phyloP scores from a whole-genome alignment of 306 rosid genomes.

The Rubus parviflorus region DNA sequence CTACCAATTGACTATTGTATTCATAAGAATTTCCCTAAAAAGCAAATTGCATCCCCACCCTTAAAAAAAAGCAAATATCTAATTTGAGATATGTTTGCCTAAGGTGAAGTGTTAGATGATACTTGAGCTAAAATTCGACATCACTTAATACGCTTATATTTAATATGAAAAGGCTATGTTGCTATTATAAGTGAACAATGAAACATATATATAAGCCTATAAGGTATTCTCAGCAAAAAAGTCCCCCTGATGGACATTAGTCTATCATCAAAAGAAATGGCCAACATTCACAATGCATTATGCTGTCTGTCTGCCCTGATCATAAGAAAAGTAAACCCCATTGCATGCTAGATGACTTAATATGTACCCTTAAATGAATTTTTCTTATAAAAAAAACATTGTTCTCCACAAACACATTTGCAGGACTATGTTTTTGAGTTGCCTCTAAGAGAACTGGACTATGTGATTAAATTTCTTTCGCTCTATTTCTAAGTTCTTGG shows the following conservation, averaged over 20 bases:
- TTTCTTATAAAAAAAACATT: not conserved
- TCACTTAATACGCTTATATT: not conserved
- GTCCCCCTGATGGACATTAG: not conserved
- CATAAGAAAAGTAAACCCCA: too few relatives aligned
- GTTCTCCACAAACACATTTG: not conserved
- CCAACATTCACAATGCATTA: not conserved
- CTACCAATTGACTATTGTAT: not conserved
- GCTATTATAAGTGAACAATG: not conserved
- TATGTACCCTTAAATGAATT: not conserved
- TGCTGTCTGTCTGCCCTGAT: not conserved
- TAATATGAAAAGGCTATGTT: not conserved
- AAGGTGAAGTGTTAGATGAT: not conserved
- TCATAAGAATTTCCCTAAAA: not conserved
- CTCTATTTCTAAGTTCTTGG: not conserved
- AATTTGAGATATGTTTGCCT: not conserved
- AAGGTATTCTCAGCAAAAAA: not conserved
- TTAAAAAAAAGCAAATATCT: not conserved
- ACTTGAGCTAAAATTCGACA: not conserved
- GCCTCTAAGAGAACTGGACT: not conserved
- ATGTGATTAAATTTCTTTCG: not conserved
- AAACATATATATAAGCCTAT: not conserved
- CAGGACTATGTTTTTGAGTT: not conserved
- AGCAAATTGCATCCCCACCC: not conserved
- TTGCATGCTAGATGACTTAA: not conserved
- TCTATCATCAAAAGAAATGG: not conserved